These are phyloP conservation scores for Rhodotorula sp. DNA, from an alignment of 1,284 basidiomycete genomes.

Conservation along the genomic window DNA sequence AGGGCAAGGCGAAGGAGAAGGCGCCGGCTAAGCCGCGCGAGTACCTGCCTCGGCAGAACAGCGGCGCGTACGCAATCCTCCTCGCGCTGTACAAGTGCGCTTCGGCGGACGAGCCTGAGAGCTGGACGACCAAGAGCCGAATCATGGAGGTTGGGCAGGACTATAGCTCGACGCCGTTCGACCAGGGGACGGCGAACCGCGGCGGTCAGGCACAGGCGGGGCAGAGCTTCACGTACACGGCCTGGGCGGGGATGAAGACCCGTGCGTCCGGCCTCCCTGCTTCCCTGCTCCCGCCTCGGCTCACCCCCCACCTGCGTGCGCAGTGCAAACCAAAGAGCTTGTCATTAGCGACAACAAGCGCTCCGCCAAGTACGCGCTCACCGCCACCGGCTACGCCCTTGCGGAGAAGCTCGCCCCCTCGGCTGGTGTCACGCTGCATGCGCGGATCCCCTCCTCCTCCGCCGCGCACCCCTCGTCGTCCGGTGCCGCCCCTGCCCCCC, in stretches of 20 bases:
- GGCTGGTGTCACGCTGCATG: constrained; percentile 19
- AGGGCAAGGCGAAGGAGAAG: constrained; percentile 15
- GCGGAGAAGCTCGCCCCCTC: constrained; percentile 27
- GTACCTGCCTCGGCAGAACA: constrained; percentile 35
- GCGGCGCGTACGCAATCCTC: constrained; percentile 39
- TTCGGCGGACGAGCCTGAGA: constrained; percentile 21
- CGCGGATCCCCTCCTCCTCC: not conserved
- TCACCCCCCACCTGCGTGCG: not conserved
- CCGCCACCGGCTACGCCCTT: constrained; percentile 29
- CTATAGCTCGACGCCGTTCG: constrained; percentile 26
- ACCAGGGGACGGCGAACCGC: constrained; percentile 7
- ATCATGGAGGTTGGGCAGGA: constrained; percentile 21
- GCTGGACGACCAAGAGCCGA: constrained; percentile 13
- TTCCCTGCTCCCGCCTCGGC: not conserved
- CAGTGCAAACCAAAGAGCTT: constrained; percentile 27
- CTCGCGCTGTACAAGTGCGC: constrained; percentile 32
- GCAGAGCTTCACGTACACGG: constrained; percentile 16
- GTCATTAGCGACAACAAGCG: constrained; percentile 19
- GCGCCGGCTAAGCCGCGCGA: constrained; percentile 8
- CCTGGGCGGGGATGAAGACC: constrained; percentile 32
- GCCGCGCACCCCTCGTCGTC: constrained; percentile 17
- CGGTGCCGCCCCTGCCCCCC: not conserved
- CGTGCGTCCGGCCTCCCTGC: constrained; percentile 1
- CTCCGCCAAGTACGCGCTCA: constrained; percentile 24
- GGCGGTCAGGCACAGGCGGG: constrained; percentile 6